phyloP scores from a whole-genome alignment of 78 protist genomes.

The Dictyostelium firmibasis region DNA sequence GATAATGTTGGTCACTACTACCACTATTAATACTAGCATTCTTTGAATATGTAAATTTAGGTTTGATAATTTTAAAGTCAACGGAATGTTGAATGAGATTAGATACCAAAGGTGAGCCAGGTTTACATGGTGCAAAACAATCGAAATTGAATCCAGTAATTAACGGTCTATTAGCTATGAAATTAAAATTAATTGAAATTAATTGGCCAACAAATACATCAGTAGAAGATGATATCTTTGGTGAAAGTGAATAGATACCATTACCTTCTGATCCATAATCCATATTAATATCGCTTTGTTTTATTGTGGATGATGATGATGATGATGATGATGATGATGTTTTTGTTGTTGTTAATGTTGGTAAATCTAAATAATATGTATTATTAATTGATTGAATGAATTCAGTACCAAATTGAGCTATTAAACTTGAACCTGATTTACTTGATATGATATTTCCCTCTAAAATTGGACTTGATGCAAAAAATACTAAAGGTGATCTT shows the following conservation, averaged over 20 bases:
- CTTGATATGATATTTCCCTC: neutral
- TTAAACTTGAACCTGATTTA: neutral
- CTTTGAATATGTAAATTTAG: neutral
- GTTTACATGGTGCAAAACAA: neutral
- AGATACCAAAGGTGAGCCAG: neutral
- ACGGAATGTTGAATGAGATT: neutral
- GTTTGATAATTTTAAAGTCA: neutral
- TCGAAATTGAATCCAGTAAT: neutral
- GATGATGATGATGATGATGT: neutral
- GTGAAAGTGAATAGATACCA: neutral
- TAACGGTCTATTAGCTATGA: neutral
- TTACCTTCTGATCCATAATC: neutral
- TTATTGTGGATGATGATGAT: no score
- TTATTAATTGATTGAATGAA: neutral
- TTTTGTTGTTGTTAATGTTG: neutral
- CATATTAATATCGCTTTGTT: neutral
- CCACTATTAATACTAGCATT: no score
- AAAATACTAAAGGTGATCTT: neutral
- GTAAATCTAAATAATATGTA: neutral
- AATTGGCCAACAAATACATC: neutral
- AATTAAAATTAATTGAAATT: neutral
- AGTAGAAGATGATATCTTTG: neutral
- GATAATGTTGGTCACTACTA: neutral
- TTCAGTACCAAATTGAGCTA: neutral
- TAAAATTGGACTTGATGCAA: neutral